Conservation (phyloP, 202 grass and related monocot species). For the Zoysia matrella region DNA sequence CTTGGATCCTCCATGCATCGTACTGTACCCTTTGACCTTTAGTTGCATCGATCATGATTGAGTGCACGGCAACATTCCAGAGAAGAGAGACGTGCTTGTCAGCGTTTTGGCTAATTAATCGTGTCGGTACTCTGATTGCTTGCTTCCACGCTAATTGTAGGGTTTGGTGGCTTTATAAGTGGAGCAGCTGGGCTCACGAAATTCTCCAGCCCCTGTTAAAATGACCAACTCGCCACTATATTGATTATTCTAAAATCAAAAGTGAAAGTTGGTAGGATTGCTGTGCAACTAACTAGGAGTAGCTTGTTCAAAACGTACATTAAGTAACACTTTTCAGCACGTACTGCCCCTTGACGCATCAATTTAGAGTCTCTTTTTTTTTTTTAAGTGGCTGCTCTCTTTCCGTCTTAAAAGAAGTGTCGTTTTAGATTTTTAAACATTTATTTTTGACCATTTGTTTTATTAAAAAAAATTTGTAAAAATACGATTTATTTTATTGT, state of each 20-base stretch:
- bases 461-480: too few relatives aligned
- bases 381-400: too few relatives aligned
- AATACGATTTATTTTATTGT: too few relatives aligned
- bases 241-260: not conserved
- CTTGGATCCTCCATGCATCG: conserved; percentile 31
- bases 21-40: conserved; percentile 21
- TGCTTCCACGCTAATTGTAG: not conserved
- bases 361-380: not conserved
- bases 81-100: not conserved
- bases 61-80: not conserved
- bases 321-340: too few relatives aligned
- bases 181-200: not conserved
- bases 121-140: not conserved
- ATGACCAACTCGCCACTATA: not conserved
- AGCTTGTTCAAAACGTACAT: too few relatives aligned
- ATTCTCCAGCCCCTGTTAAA: not conserved
- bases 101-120: not conserved
- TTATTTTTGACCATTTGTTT: too few relatives aligned
- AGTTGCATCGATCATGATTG: conserved; percentile 8
- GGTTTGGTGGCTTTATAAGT: conserved; percentile 16
- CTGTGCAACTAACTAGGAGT: not conserved
- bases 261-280: not conserved
- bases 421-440: too few relatives aligned
- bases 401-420: too few relatives aligned
- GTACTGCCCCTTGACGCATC: too few relatives aligned